Evolutionary conservation across 164 flowering plant species (phyloP).

Genomic region (Macadamia integrifolia): DNA sequence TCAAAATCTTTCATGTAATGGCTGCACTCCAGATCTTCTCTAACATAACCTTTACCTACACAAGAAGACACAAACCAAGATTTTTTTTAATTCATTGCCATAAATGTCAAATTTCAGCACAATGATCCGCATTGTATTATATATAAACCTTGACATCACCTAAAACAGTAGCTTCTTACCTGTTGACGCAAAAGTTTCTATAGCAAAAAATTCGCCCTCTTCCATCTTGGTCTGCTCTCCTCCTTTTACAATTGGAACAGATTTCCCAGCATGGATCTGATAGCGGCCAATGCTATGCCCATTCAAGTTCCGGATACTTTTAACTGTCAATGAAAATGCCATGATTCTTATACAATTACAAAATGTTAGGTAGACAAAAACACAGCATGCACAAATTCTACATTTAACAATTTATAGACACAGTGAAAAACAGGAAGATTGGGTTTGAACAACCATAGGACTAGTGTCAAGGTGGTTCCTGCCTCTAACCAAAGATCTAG

Average conservation of each 20-base stretch:
- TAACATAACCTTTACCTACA: slow-evolving; percentile 91
- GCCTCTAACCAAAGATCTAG: too few relatives aligned
- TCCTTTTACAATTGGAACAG: slow-evolving; percentile 98
- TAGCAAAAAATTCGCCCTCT: slow-evolving; percentile 98
- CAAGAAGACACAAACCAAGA: not conserved
- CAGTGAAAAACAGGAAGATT: not conserved
- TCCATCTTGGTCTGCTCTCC: slow-evolving; percentile 99
- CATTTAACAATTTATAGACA: too few relatives aligned
- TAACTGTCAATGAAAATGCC: slow-evolving; percentile 50
- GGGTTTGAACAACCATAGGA: not conserved
- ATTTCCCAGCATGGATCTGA: slow-evolving; percentile 97
- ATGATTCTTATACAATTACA: not conserved
- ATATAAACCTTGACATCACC: not conserved
- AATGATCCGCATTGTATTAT: not conserved
- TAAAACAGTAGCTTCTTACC: slow-evolving; percentile 31
- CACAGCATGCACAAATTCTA: not conserved
- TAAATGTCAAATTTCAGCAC: not conserved
- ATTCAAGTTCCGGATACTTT: slow-evolving; percentile 92
- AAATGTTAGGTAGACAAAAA: not conserved
- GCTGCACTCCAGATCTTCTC: slow-evolving; percentile 98
- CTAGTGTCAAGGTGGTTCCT: not conserved
- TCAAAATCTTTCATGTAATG: slow-evolving; percentile 97
- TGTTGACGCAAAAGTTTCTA: slow-evolving; percentile 95
- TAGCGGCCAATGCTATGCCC: slow-evolving; percentile 95
- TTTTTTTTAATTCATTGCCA: too few relatives aligned